Conservation (phyloP, 1,139 yeast species). For the Candida buenavistaensis region DNA sequence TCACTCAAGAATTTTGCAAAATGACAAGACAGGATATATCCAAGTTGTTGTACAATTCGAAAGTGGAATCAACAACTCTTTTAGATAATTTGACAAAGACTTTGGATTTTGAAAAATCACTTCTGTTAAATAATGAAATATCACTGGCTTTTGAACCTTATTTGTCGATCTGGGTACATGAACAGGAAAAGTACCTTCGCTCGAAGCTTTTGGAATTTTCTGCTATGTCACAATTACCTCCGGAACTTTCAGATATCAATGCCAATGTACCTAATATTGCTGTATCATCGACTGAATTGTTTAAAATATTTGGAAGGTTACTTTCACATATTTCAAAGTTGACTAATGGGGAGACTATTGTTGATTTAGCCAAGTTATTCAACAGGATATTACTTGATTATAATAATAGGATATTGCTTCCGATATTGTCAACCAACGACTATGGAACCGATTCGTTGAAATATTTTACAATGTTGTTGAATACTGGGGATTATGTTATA, state of each 20-base stretch:
- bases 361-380: constrained; percentile 65
- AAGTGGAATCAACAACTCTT: constrained; percentile 54
- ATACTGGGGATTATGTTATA: constrained; percentile 88
- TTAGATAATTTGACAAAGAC: constrained; percentile 42
- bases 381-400: constrained; percentile 68
- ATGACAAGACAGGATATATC: constrained; percentile 67
- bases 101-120: constrained; percentile 72
- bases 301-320: constrained; percentile 70
- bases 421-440: constrained; percentile 50
- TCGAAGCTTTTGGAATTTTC: constrained; percentile 62
- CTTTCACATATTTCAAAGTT: constrained; percentile 75
- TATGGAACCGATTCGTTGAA: constrained; percentile 56
- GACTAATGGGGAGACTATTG: constrained; percentile 66
- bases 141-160: constrained; percentile 85
- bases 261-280: constrained; percentile 59
- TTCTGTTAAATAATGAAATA: constrained; percentile 53
- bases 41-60: constrained; percentile 26
- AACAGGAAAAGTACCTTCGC: constrained; percentile 68
- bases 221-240: constrained; percentile 46
- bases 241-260: constrained; percentile 30
- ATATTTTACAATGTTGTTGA: constrained; percentile 69
- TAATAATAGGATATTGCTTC: constrained; percentile 57
- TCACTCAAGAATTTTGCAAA: constrained; percentile 65
- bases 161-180: constrained; percentile 80
- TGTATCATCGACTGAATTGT: constrained; percentile 84